Percentiles rank a stretch among this genome's conserved stretches.
Conservation (phyloP, 306 rosid species). For the Vicia sativa region DNA sequence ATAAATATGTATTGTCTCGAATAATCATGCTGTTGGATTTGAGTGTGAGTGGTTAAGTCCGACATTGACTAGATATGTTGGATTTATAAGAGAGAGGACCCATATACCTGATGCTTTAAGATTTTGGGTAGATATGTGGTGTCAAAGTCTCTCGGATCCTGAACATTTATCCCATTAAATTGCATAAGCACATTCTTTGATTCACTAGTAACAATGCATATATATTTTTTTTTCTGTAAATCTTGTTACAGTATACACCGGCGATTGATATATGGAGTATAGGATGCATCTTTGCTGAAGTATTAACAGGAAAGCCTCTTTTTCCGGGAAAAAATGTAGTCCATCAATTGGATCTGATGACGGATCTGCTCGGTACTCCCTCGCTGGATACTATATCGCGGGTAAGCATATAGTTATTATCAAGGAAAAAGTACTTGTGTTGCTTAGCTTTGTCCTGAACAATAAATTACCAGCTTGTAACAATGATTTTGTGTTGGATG, state of each 20-base stretch:
- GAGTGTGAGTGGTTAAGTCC: too few species aligned
- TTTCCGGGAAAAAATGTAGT: slow-evolving; percentile 98
- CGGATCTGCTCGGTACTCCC: slow-evolving; percentile 94
- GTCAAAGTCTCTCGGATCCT: too few species aligned
- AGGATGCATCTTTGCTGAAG: slow-evolving; percentile 97
- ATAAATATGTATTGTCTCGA: neutral
- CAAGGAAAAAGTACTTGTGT: slow-evolving; percentile 1
- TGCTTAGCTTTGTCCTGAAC: neutral
- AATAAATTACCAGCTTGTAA: neutral
- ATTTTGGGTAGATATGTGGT: too few species aligned
- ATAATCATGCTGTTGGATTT: neutral
- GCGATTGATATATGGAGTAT: slow-evolving; percentile 99
- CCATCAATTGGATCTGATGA: slow-evolving; percentile 96
- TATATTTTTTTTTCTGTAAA: slow-evolving; percentile 11
- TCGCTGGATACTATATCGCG: slow-evolving; percentile 90
- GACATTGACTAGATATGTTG: too few species aligned
- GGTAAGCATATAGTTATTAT: slow-evolving; percentile 45
- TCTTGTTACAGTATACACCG: slow-evolving; percentile 77
- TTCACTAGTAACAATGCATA: neutral
- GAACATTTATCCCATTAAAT: too few species aligned
- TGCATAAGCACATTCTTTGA: slow-evolving; percentile 6
- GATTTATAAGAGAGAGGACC: too few species aligned
- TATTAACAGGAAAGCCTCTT: slow-evolving; percentile 88
- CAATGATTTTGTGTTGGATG: slow-evolving; percentile 32
- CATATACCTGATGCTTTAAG: too few species aligned